These are phyloP conservation scores for Hygrophoropsis aurantiaca DNA, from an alignment of 768 basidiomycete species.

Conservation along the genomic window DNA sequence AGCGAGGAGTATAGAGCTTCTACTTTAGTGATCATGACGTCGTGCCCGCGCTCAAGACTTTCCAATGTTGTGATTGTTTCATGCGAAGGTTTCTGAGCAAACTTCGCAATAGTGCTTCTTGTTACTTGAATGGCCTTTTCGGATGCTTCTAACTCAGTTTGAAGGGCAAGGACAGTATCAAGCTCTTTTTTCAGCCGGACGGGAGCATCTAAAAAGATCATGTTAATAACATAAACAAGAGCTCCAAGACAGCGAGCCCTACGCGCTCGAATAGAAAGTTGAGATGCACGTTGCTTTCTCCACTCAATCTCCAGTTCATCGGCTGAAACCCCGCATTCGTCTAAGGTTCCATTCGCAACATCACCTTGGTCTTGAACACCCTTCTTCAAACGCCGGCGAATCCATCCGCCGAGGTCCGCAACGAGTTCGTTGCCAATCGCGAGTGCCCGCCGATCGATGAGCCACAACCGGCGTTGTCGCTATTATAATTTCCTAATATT, in stretches of 20 bases:
- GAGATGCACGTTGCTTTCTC: background rate
- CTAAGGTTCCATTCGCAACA: background rate
- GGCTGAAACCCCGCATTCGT: background rate
- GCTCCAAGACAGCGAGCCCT: background rate
- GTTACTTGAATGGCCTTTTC: slow-evolving; percentile 20
- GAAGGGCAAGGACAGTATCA: slow-evolving; percentile 29
- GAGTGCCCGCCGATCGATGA: slow-evolving; percentile 31
- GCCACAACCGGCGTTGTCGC: slow-evolving; percentile 29
- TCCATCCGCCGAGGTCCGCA: slow-evolving; percentile 34
- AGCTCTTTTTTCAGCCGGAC: slow-evolving; percentile 31
- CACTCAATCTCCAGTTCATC: slow-evolving; percentile 1
- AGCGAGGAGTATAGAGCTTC: slow-evolving; percentile 34
- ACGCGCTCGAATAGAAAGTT: slow-evolving; percentile 8
- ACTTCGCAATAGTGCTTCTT: slow-evolving; percentile 5
- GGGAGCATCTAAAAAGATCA: slow-evolving; percentile 22
- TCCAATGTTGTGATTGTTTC: slow-evolving; percentile 14
- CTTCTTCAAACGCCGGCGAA: slow-evolving; percentile 16
- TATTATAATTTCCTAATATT: too few species aligned
- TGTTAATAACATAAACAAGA: too few species aligned
- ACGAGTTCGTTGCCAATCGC: slow-evolving; percentile 24
- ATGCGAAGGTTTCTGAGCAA: background rate
- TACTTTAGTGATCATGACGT: slow-evolving; percentile 19
- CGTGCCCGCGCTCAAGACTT: slow-evolving; percentile 18
- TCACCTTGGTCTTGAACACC: slow-evolving; percentile 12
- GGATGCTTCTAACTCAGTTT: slow-evolving; percentile 25